phyloP scores from a whole-genome alignment of 1,139 yeast species.

The Blastobotrys illinoisensis region DNA sequence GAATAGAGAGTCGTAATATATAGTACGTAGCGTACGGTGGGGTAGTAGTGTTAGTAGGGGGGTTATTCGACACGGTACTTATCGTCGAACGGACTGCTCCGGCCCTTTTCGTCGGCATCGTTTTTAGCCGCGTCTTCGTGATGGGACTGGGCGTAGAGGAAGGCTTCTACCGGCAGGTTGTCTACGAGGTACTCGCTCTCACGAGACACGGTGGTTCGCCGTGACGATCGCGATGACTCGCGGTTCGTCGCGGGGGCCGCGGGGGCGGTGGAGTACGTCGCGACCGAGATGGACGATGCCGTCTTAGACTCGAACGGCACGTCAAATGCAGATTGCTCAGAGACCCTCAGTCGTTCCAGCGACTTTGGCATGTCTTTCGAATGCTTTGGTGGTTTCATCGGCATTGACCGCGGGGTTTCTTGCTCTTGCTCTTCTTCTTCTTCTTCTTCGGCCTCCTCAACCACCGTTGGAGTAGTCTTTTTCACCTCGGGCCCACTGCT shows the following conservation, averaged over 20 bases:
- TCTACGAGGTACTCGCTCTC: conserved; percentile 19
- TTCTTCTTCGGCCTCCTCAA: not conserved
- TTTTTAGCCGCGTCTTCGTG: conserved; percentile 8
- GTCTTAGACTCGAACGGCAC: conserved; percentile 18
- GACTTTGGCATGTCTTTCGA: not conserved
- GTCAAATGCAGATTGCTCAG: conserved; percentile 19
- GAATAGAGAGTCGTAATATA: not conserved
- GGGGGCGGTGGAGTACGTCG: not conserved
- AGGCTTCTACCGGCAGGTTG: conserved; percentile 23
- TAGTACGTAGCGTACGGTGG: not conserved
- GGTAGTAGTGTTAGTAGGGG: not conserved
- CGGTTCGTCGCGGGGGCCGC: not conserved
- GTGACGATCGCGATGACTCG: not conserved
- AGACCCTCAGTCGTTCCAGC: conserved; percentile 1
- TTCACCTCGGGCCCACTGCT: not conserved
- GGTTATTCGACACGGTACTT: conserved; percentile 9
- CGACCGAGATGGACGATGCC: conserved; percentile 5
- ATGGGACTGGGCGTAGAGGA: conserved; percentile 17
- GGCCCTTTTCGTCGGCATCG: conserved; percentile 12
- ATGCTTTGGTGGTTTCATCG: not conserved
- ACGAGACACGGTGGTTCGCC: conserved; percentile 3
- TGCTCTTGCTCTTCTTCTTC: not conserved
- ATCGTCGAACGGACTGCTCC: conserved; percentile 23
- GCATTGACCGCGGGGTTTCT: not conserved
- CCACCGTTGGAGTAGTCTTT: not conserved